Evolutionary conservation across 2,329 filamentous ascomycete species (phyloP), one percentile per base, ranked within the genome.

Genomic region (Aspergillus ibericus): DNA sequence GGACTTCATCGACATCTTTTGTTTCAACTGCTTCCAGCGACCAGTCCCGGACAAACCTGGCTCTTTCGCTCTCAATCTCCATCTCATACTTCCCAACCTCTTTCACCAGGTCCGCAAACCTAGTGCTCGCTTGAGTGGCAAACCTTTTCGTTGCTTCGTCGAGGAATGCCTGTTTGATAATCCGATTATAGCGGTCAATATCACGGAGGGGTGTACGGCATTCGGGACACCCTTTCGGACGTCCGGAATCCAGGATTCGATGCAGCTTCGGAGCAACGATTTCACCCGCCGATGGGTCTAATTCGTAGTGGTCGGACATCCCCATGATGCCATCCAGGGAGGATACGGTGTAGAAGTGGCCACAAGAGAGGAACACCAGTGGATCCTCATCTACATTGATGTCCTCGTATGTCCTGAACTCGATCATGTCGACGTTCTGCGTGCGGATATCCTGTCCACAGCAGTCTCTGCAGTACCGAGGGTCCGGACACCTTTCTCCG

Each of bases 141-240:
- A 64, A 64, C 22, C 59, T 48, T 12, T 51, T 56, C 2, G 63
- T 61, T 8, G 59, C 52, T 35, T 61, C 58, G n/a, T 64, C 60
- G 4, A 64, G 52, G 8, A 61, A 18, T 25, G 51, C 54, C 27
- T 47, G 53, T 18, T 63, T 63, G 13, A 58, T 27, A 5, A 63
- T 54, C 2, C 63, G 51, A 20, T 59, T 63, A 38, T 64, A 63
- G 15, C 63, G 56, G 15, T 61, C 40, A 8, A 61, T 60, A 35
- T 61, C 56, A 13, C 58, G 25, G 38, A 64, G 38, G 13, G 58
- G 53, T 16, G 18, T 40, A 2, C 60, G 58, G 38, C 62, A 64
- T 35, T 61, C 54, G 40, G 61, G 59, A 42, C 63, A 63, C 42
- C 47, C 49, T 47, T 29, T 53, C 5, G 22, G 47, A 7, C 25